phyloP scores from a whole-genome alignment of 805 yeast species.

The Metschnikowia continentalis region DNA sequence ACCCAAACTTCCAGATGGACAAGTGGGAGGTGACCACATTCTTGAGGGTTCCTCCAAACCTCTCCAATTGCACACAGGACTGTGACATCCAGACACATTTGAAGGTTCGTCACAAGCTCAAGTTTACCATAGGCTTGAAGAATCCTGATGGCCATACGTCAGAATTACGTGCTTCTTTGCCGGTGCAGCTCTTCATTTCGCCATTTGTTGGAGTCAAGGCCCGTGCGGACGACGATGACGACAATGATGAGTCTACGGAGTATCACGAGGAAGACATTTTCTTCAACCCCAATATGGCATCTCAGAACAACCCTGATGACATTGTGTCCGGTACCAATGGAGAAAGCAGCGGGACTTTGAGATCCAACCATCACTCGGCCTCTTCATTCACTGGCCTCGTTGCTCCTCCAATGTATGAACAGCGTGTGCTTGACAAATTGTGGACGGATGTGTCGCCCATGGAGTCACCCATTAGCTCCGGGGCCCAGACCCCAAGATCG shows the following conservation, averaged over 20 bases:
- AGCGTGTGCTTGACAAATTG: slow-evolving; percentile 74
- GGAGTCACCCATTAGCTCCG: slow-evolving; percentile 44
- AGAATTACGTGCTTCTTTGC: slow-evolving; percentile 86
- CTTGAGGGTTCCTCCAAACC: slow-evolving; percentile 65
- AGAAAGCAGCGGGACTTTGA: slow-evolving; percentile 6
- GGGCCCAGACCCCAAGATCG: slow-evolving; percentile 37
- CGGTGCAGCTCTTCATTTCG: slow-evolving; percentile 66
- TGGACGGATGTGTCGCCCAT: slow-evolving; percentile 62
- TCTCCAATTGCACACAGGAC: slow-evolving; percentile 81
- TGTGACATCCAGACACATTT: slow-evolving; percentile 65
- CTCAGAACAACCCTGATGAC: slow-evolving; percentile 9
- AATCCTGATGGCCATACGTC: slow-evolving; percentile 93
- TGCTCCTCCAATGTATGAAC: slow-evolving; percentile 86
- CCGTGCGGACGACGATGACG: slow-evolving; percentile 25
- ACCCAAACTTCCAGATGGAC: slow-evolving; percentile 44
- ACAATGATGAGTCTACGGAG: slow-evolving; percentile 11
- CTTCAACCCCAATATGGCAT: slow-evolving; percentile 15
- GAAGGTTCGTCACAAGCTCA: slow-evolving; percentile 84
- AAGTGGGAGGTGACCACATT: slow-evolving; percentile 69
- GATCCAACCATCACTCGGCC: slow-evolving; percentile 27
- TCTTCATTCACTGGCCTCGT: slow-evolving; percentile 41
- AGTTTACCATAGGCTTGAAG: slow-evolving; percentile 69
- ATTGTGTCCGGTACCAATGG: slow-evolving; percentile 9
- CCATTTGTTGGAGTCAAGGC: slow-evolving; percentile 78
- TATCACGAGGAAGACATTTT: slow-evolving; percentile 28